A percentile compares a stretch with the other conserved stretches of the same genome.
phyloP scores from a whole-genome alignment of 2,329 filamentous ascomycete species.

The Hymenoscyphus repandus region DNA sequence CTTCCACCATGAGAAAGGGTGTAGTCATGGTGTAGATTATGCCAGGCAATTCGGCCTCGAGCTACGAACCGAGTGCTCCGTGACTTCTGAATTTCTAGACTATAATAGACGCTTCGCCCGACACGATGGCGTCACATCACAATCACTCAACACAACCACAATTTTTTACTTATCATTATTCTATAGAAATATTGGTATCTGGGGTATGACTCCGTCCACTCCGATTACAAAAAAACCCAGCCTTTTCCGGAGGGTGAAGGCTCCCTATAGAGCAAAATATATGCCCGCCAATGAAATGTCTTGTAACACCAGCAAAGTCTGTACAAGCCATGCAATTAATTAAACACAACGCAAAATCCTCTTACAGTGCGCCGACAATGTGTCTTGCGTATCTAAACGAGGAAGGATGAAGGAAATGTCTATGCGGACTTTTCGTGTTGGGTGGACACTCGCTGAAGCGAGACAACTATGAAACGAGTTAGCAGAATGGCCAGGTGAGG shows the following conservation, averaged over 20 bases:
- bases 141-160: background rate
- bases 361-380: background rate
- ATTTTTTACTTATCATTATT: conserved; percentile 4
- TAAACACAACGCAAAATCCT: conserved; percentile 10
- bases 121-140: too few relatives aligned
- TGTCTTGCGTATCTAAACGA: background rate
- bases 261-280: background rate
- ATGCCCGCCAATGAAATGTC: conserved; percentile 2
- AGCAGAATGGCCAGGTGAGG: conserved; percentile 33
- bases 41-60: too few relatives aligned
- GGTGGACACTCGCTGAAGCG: conserved; percentile 82
- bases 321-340: conserved; percentile 5
- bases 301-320: conserved; percentile 6
- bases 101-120: too few relatives aligned
- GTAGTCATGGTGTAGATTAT: too few relatives aligned
- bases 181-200: conserved; percentile 6
- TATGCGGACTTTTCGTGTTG: conserved; percentile 87
- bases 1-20: too few relatives aligned
- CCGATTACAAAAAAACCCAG: conserved; percentile 2
- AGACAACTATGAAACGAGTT: conserved; percentile 63
- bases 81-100: too few relatives aligned
- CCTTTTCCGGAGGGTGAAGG: background rate
- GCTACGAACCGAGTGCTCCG: too few relatives aligned
- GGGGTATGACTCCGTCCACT: conserved; percentile 8
- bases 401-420: conserved; percentile 12